Evolutionary conservation across 495 filamentous ascomycete species (phyloP).

Genomic region (Penicillium parvum): DNA sequence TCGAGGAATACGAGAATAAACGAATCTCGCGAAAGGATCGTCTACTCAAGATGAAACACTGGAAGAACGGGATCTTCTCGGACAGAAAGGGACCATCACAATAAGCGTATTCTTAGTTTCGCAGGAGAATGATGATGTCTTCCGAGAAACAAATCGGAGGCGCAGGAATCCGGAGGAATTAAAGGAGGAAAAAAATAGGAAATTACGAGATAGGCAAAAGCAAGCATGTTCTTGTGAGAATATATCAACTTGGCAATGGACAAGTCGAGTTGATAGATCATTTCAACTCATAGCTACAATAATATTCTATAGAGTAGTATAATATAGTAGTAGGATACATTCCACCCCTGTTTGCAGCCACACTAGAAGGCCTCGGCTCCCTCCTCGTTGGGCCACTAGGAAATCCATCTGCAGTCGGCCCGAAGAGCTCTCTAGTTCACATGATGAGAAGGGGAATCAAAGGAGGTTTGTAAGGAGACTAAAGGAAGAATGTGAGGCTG

Average conservation of each 20-base stretch:
- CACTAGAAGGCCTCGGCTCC: constrained; percentile 13
- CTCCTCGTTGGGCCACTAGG: constrained; percentile 10
- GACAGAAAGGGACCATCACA: no score
- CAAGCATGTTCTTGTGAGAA: not conserved
- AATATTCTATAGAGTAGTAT: not conserved
- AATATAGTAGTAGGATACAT: not conserved
- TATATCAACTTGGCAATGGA: not conserved
- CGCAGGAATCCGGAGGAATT: no score
- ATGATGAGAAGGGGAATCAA: constrained; percentile 3
- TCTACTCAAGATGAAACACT: no score
- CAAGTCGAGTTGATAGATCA: constrained; percentile 15
- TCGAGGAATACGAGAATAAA: no score
- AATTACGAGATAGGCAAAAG: no score
- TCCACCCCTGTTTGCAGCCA: constrained; percentile 15
- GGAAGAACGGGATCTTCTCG: not conserved
- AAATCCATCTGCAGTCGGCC: constrained; percentile 13
- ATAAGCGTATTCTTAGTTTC: no score
- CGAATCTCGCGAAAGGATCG: no score
- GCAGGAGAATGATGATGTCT: no score
- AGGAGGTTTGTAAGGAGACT: not conserved
- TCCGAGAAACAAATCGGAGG: constrained; percentile 20
- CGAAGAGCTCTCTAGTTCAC: constrained; percentile 11
- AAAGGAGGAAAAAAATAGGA: not conserved
- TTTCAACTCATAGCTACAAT: no score
- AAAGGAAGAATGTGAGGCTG: constrained; percentile 11